Evolutionary conservation across 192 early-diverging fungal species (phyloP), one percentile per base, ranked within the genome.

Genomic region (Backusella mclennaniae): DNA sequence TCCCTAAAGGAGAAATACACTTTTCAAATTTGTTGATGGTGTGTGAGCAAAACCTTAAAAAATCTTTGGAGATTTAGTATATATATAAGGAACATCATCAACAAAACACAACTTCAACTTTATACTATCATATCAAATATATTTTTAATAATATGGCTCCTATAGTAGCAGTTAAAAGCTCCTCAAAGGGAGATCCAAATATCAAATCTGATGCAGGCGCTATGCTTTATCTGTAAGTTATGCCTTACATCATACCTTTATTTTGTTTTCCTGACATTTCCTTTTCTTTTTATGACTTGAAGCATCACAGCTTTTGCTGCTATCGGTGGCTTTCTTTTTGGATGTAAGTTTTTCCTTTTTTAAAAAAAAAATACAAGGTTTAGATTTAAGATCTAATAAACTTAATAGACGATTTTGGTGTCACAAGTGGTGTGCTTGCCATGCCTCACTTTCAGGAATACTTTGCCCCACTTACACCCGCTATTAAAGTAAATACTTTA

Each of bases 311-410:
- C 76, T 75, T 85, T 92, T 69, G 86, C 90, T 35, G 85, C 90
- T 67, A 76, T 92, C 67, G 91, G 88, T 73, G 92, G 91, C 6
- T 83, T 92, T 69, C 80, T 92, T 67, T 94, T 92, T 78, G 93
- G 93, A 70, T 95, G 56, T 63, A 63, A 23, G 56, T 63, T 26
- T 63, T 63, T 63, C 23, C 21, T 23, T 49, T 49, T 49, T 53
- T 14, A 63, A 63, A 63, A 63, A 63, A 63, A 14, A 63, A 63
- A 3, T 63, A 26, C 56, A 63, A 63, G 11, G 9, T 63, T 63
- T 29, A 29, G 26, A 63, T 26, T 63, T 29, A 63, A 63, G 56
- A 26, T 63, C 56, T 63, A 63, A 63, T 63, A 63, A 63, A 29
- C 56, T 63, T 29, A 29, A 63, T 63, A 63, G 56, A 93, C 74